phyloP scores from a whole-genome alignment of 1,284 basidiomycete species.

The Peniophora sp. region DNA sequence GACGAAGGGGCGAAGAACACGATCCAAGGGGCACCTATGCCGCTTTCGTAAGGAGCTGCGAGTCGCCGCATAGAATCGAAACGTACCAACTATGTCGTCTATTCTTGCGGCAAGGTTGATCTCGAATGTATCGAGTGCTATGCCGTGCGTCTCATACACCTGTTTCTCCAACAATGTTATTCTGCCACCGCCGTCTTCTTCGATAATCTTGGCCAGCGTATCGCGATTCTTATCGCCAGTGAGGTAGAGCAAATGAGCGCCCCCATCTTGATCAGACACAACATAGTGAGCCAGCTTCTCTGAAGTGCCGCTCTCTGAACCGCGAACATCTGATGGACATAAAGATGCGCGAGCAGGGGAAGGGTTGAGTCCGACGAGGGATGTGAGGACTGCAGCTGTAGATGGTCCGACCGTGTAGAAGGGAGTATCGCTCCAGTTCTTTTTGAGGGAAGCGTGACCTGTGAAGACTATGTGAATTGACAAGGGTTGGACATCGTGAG shows the following conservation, averaged over 20 bases:
- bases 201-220: constrained; percentile 47
- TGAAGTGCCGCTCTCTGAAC: constrained; percentile 50
- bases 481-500: background rate
- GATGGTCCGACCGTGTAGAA: constrained; percentile 72
- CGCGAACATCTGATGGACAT: constrained; percentile 37
- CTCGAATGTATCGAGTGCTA: background rate
- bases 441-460: constrained; percentile 7
- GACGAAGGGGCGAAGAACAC: constrained; percentile 71
- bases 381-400: constrained; percentile 41
- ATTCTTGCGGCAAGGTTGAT: background rate
- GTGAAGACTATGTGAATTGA: background rate
- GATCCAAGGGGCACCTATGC: constrained; percentile 49
- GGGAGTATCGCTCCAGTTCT: constrained; percentile 43
- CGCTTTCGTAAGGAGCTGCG: background rate
- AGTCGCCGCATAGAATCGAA: background rate
- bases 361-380: constrained; percentile 20
- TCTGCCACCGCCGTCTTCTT: constrained; percentile 22
- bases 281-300: constrained; percentile 63
- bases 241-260: constrained; percentile 51
- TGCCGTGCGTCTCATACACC: constrained; percentile 58
- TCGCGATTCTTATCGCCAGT: constrained; percentile 80
- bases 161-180: constrained; percentile 42
- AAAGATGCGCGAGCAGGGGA: constrained; percentile 21
- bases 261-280: constrained; percentile 26
- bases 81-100: constrained; percentile 4